A percentile compares a stretch with the other conserved stretches of the same genome.
Conservation (phyloP, 768 basidiomycete genomes). For the Rhizopogon sp. region DNA sequence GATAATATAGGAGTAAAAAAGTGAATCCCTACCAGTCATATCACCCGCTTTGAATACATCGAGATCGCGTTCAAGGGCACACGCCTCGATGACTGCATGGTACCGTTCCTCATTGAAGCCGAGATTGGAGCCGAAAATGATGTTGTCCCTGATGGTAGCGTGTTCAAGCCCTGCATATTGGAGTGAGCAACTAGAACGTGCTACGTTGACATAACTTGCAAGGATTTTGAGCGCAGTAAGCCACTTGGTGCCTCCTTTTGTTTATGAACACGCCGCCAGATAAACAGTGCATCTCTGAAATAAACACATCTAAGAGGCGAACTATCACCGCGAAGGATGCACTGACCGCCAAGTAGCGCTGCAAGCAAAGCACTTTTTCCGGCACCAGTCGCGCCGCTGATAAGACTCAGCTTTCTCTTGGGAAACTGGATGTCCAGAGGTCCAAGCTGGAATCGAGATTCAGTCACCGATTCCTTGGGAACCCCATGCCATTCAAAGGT, state of each 20-base stretch:
- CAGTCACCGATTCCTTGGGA: slow-evolving; percentile 20
- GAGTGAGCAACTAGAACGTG: slow-evolving; percentile 19
- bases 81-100: slow-evolving; percentile 63
- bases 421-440: slow-evolving; percentile 58
- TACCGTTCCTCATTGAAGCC: slow-evolving; percentile 64
- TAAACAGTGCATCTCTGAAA: slow-evolving; percentile 53
- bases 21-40: slow-evolving; percentile 49
- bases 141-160: slow-evolving; percentile 77
- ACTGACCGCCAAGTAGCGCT: slow-evolving; percentile 62
- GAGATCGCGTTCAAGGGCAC: slow-evolving; percentile 69
- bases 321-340: slow-evolving; percentile 1
- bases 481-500: slow-evolving; percentile 52
- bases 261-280: slow-evolving; percentile 49
- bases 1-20: not conserved
- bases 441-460: slow-evolving; percentile 48
- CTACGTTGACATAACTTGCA: slow-evolving; percentile 32
- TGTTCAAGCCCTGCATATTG: slow-evolving; percentile 62
- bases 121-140: slow-evolving; percentile 62
- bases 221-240: slow-evolving; percentile 65
- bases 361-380: slow-evolving; percentile 64
- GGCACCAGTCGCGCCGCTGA: slow-evolving; percentile 64
- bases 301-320: not conserved
- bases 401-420: slow-evolving; percentile 47
- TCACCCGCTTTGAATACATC: slow-evolving; percentile 72
- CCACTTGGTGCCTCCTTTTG: slow-evolving; percentile 55